Conservation (phyloP, 441 rosid genomes). For the Euphorbia schlechtendalii region DNA sequence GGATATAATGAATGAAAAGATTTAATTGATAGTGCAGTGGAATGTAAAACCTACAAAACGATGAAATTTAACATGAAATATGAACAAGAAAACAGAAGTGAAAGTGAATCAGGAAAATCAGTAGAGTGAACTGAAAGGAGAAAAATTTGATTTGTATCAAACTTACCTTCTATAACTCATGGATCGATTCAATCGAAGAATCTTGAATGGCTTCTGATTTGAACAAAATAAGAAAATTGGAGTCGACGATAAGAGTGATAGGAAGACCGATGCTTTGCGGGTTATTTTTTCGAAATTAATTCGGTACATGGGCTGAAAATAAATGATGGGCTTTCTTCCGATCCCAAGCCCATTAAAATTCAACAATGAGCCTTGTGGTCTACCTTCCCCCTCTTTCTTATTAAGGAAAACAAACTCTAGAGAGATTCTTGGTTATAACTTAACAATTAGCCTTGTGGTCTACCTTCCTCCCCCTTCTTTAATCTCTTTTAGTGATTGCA, state of each 20-base stretch:
- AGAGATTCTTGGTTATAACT: no score
- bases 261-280: background rate
- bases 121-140: background rate
- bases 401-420: no score
- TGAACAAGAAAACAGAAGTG: background rate
- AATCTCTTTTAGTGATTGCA: no score
- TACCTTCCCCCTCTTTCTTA: no score
- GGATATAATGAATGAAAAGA: background rate
- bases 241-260: no score
- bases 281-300: no score
- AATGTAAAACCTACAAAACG: background rate
- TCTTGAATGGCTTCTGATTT: no score
- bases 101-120: background rate
- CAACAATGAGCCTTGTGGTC: background rate
- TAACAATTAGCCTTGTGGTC: no score
- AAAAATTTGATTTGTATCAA: background rate
- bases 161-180: conserved; percentile 18
- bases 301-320: background rate
- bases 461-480: no score
- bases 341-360: background rate
- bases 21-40: no score
- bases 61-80: background rate
- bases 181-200: background rate
- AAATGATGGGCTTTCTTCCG: background rate
- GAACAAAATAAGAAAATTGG: no score